Evolutionary conservation across 768 basidiomycete species (phyloP).

Genomic region (Leccinum disarticulatum): DNA sequence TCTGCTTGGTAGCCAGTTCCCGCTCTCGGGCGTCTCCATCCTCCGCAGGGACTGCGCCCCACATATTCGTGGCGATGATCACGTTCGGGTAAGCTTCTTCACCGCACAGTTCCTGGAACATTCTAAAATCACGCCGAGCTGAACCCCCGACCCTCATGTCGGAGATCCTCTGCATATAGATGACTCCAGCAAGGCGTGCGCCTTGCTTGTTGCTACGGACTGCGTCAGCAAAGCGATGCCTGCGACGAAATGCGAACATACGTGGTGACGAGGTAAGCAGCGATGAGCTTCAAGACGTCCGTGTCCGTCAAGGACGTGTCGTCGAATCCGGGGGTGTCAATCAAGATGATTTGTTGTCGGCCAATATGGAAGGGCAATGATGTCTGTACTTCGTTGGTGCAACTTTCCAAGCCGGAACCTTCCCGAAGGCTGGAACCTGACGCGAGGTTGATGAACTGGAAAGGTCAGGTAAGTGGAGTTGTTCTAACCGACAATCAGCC

Average conservation of each 20-base stretch:
- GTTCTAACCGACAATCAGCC: not conserved
- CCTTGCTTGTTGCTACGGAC: constrained; percentile 33
- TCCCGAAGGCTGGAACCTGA: constrained; percentile 34
- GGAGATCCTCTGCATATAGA: constrained; percentile 54
- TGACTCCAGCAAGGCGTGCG: constrained; percentile 45
- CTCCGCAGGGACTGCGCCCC: constrained; percentile 40
- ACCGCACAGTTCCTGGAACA: constrained; percentile 56
- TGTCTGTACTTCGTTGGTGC: constrained; percentile 34
- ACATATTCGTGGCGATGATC: constrained; percentile 54
- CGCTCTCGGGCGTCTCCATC: constrained; percentile 42
- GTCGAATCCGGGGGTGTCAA: constrained; percentile 67
- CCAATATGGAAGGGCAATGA: constrained; percentile 26
- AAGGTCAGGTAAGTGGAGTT: constrained; percentile 4
- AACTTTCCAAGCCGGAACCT: constrained; percentile 37
- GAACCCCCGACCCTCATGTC: constrained; percentile 50
- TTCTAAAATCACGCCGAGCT: constrained; percentile 46
- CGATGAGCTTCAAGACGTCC: constrained; percentile 51
- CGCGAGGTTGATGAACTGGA: constrained; percentile 38
- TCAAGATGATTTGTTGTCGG: constrained; percentile 43
- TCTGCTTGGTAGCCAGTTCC: constrained; percentile 40
- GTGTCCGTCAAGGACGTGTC: constrained; percentile 51
- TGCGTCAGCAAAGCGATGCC: constrained; percentile 10
- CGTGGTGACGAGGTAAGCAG: constrained; percentile 37
- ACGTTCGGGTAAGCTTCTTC: constrained; percentile 50
- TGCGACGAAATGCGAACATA: constrained; percentile 10